These are phyloP conservation scores for Claviceps pusilla DNA, from an alignment of 2,329 filamentous ascomycete species.

Conservation along the genomic window DNA sequence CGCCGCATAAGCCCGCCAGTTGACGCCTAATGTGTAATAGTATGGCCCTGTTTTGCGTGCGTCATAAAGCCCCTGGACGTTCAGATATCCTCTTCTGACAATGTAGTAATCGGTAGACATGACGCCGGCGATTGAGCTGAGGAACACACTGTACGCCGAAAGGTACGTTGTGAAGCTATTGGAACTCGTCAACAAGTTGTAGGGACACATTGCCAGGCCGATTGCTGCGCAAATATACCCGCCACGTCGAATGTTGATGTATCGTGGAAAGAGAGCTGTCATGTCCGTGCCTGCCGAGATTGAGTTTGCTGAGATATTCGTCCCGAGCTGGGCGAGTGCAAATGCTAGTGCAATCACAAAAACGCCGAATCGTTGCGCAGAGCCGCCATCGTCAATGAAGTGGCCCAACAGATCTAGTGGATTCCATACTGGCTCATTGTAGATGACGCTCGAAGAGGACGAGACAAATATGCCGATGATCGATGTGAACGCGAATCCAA, in stretches of 20 bases:
- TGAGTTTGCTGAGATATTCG: conserved; percentile 77
- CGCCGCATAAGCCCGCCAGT: conserved; percentile 71
- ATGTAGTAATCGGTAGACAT: conserved; percentile 80
- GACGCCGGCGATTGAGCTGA: conserved; percentile 87
- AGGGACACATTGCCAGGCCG: conserved; percentile 76
- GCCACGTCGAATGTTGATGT: conserved; percentile 71
- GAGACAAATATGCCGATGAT: conserved; percentile 74
- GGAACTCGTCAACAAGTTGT: conserved; percentile 56
- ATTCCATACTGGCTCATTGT: conserved; percentile 55
- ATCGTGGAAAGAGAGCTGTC: conserved; percentile 65
- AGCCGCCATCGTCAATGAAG: conserved; percentile 55
- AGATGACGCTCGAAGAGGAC: conserved; percentile 56
- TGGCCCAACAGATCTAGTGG: conserved; percentile 50
- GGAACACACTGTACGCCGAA: conserved; percentile 81
- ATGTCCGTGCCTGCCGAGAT: conserved; percentile 73
- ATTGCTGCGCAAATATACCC: conserved; percentile 71
- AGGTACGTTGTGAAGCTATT: conserved; percentile 88
- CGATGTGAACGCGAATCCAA: conserved; percentile 61
- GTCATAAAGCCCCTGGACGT: conserved; percentile 66
- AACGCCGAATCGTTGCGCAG: conserved; percentile 56
- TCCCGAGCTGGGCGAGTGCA: conserved; percentile 66
- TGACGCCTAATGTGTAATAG: conserved; percentile 56
- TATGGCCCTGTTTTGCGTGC: conserved; percentile 53
- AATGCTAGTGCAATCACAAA: conserved; percentile 60
- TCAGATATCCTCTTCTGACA: conserved; percentile 67